A percentile compares a stretch with the other conserved stretches of the same genome.
These are phyloP conservation scores for Picea abies DNA, from an alignment of 83 land plant species.

Conservation along the genomic window DNA sequence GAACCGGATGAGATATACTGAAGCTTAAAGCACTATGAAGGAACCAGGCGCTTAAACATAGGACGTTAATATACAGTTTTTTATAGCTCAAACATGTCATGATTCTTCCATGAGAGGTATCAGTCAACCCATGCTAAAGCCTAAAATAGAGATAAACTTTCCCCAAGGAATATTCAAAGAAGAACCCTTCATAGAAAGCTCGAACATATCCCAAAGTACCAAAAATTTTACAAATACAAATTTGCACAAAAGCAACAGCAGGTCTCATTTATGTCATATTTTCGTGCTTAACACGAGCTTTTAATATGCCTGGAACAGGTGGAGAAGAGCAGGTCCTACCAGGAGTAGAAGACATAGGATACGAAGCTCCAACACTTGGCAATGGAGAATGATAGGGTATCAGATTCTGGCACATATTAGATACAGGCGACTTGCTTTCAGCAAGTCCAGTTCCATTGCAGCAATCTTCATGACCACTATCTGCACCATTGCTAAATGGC, in stretches of 20 bases:
- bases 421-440: conserved; percentile 46
- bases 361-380: conserved; percentile 22
- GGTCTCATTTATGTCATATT: conserved; percentile 15
- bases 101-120: background rate
- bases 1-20: background rate
- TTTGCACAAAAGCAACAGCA: conserved; percentile 1
- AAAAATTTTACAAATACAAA: conserved; percentile 2
- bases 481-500: conserved; percentile 27
- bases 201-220: background rate
- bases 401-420: conserved; percentile 37
- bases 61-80: no score
- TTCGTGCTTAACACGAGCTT: conserved; percentile 91
- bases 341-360: conserved; percentile 14
- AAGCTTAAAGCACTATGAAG: background rate
- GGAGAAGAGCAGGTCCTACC: conserved; percentile 52
- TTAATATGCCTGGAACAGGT: conserved; percentile 84
- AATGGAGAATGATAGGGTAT: conserved; percentile 27
- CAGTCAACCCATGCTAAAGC: background rate
- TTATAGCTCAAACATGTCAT: background rate
- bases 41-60: no score
- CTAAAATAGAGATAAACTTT: background rate
- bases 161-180: background rate
- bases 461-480: conserved; percentile 20
- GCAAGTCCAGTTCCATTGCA: conserved; percentile 35
- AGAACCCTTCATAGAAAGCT: conserved; percentile 1